These are phyloP conservation scores for Leptodontidium sp. DNA, from an alignment of 2,329 filamentous ascomycete genomes.

Conservation along the genomic window DNA sequence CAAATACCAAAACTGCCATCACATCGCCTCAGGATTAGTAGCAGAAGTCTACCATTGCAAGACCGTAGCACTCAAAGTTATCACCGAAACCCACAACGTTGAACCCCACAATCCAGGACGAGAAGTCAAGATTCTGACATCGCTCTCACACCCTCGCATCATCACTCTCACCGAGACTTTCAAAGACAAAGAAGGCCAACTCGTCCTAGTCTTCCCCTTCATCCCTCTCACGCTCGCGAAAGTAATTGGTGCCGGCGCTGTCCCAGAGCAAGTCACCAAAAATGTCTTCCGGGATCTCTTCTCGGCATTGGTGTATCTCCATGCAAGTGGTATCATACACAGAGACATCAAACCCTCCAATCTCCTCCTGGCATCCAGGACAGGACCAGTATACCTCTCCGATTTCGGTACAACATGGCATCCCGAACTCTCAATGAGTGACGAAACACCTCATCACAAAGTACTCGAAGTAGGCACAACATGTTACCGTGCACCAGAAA, in stretches of 20 bases:
- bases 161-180: conserved; percentile 79
- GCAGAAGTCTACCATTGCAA: conserved; percentile 79
- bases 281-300: conserved; percentile 73
- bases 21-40: conserved; percentile 74
- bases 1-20: conserved; percentile 59
- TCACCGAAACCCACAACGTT: conserved; percentile 73
- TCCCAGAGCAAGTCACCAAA: conserved; percentile 45
- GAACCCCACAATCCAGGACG: conserved; percentile 84
- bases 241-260: conserved; percentile 63
- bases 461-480: conserved; percentile 95
- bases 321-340: conserved; percentile 82
- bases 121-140: conserved; percentile 77
- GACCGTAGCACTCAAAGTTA: conserved; percentile 82
- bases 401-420: conserved; percentile 95
- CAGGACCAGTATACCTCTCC: conserved; percentile 79
- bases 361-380: conserved; percentile 72
- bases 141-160: conserved; percentile 64
- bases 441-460: conserved; percentile 74
- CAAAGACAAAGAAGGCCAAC: conserved; percentile 71
- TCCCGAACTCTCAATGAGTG: conserved; percentile 58
- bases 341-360: conserved; percentile 95
- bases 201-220: conserved; percentile 87
- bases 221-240: conserved; percentile 75
- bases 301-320: conserved; percentile 73
- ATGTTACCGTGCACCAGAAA: conserved; percentile 87